phyloP scores from a whole-genome alignment of 2,329 filamentous ascomycete species.

The Colletotrichum australisinense region DNA sequence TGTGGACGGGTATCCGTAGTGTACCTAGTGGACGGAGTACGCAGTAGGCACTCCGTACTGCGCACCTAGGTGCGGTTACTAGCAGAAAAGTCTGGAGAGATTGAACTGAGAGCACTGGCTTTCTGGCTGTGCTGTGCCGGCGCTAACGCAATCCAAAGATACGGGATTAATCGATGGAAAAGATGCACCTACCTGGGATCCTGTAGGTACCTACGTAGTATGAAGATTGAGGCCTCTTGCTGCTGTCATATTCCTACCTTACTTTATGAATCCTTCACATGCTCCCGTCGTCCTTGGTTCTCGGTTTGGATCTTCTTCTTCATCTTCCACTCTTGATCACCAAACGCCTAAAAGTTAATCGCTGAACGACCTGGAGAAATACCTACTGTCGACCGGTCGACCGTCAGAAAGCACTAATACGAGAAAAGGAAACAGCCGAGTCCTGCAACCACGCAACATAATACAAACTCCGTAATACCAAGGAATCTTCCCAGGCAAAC shows the following conservation, averaged over 20 bases:
- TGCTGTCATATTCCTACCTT: neutral
- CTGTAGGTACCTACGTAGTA: too few relatives aligned
- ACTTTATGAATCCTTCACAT: neutral
- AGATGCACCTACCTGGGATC: neutral
- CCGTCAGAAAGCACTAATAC: conserved; percentile 25
- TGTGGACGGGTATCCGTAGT: neutral
- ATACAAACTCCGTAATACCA: conserved; percentile 21
- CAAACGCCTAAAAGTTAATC: neutral
- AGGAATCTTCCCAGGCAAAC: conserved; percentile 1
- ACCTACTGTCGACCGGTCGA: neutral
- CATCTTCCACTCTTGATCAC: neutral
- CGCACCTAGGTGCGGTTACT: neutral
- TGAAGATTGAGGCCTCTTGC: conserved; percentile 5
- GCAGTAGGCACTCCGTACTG: too few relatives aligned
- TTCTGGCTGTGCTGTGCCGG: conserved; percentile 30
- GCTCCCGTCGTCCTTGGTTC: neutral
- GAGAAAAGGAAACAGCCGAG: conserved; percentile 15
- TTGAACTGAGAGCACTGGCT: neutral
- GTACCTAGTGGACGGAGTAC: neutral
- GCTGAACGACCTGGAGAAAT: neutral
- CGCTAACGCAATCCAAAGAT: conserved; percentile 7
- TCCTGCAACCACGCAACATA: conserved; percentile 10
- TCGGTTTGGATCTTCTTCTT: neutral
- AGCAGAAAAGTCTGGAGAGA: conserved; percentile 1
- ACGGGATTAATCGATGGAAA: neutral